phyloP scores from a whole-genome alignment of 805 yeast genomes.

The Metschnikowia gelsemii region DNA sequence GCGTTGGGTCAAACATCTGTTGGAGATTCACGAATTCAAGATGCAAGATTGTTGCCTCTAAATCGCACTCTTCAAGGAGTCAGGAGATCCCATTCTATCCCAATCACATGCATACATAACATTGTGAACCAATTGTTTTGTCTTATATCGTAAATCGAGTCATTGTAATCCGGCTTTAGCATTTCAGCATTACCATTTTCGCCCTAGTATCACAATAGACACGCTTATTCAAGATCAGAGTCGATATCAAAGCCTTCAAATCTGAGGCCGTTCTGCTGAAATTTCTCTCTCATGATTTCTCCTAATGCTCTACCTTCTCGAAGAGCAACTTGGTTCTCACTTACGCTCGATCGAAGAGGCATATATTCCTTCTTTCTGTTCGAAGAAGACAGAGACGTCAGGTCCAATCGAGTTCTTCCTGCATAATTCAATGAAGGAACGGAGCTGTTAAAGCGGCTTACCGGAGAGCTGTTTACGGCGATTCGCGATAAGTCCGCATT shows the following conservation, averaged over 20 bases:
- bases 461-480: constrained; percentile 13
- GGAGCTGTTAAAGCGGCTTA: constrained; percentile 4
- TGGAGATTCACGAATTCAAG: too few relatives aligned
- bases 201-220: background rate
- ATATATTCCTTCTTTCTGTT: background rate
- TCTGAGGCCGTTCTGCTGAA: constrained; percentile 4
- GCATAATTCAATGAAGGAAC: background rate
- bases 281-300: constrained; percentile 3
- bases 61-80: too few relatives aligned
- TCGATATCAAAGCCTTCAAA: constrained; percentile 7
- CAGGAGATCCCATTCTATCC: too few relatives aligned
- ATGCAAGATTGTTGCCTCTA: too few relatives aligned
- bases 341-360: background rate
- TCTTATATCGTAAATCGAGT: too few relatives aligned
- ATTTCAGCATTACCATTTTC: too few relatives aligned
- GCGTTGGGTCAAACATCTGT: too few relatives aligned
- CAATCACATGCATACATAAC: too few relatives aligned
- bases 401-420: background rate
- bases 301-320: too few relatives aligned
- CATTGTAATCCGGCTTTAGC: too few relatives aligned
- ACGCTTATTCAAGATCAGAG: background rate
- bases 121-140: too few relatives aligned
- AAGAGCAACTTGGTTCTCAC: too few relatives aligned
- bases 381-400: background rate
- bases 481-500: constrained; percentile 8